A percentile compares a stretch with the other conserved stretches of the same genome.
Conservation (phyloP, 495 filamentous ascomycete species). For the Penicillium waksmanii region DNA sequence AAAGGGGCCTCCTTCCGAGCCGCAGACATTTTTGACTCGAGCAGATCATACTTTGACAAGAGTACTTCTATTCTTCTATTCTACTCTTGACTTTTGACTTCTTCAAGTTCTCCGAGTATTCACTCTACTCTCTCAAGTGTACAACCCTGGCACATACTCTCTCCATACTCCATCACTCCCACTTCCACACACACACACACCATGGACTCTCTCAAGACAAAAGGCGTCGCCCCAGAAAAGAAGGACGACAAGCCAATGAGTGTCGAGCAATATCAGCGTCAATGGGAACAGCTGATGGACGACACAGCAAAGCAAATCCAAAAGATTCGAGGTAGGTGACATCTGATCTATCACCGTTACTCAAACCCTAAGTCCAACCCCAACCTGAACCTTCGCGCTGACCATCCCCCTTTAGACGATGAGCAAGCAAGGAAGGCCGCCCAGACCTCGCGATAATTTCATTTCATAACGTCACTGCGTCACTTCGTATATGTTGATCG, state of each 20-base stretch:
- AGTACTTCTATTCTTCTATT: neutral
- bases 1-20: conserved; percentile 8
- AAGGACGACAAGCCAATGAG: conserved; percentile 13
- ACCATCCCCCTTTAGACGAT: conserved; percentile 17
- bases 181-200: neutral
- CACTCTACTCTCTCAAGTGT: neutral
- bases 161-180: neutral
- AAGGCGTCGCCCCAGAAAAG: conserved; percentile 5
- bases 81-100: neutral
- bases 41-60: neutral
- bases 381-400: conserved; percentile 11
- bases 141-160: neutral
- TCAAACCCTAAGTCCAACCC: no score
- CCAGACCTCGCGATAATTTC: neutral
- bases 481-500: neutral
- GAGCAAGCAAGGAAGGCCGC: conserved; percentile 22
- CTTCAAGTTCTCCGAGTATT: neutral
- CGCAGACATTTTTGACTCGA: neutral
- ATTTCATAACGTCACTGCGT: neutral
- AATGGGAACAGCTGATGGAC: conserved; percentile 32
- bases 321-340: conserved; percentile 30
- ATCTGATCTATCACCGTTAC: neutral
- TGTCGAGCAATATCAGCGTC: conserved; percentile 28
- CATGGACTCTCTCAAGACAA: conserved; percentile 24
- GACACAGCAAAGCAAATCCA: conserved; percentile 29